phyloP scores from a whole-genome alignment of 331 rosid genomes.

The Erythrophleum ivorense region DNA sequence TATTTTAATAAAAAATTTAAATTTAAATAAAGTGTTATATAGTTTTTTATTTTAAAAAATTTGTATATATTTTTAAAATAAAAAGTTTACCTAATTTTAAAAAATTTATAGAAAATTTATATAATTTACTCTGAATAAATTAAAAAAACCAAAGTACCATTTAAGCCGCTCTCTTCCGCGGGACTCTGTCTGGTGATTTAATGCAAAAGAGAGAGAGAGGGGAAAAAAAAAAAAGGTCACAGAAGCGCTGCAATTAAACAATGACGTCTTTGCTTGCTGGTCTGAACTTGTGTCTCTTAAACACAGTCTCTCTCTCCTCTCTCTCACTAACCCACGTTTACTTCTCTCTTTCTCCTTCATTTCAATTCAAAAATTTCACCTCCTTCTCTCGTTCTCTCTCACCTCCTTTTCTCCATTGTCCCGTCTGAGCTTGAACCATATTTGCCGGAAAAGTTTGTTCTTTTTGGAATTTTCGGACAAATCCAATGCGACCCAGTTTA shows the following conservation, averaged over 20 bases:
- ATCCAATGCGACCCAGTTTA: slow-evolving; percentile 36
- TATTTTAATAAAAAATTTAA: too few species aligned
- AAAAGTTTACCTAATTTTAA: too few species aligned
- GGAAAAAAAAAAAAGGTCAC: too few species aligned
- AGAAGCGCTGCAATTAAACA: neutral
- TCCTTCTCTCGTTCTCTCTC: neutral
- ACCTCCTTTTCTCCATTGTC: neutral
- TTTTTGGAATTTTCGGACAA: slow-evolving; percentile 32
- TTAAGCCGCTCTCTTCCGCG: too few species aligned
- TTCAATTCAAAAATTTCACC: slow-evolving; percentile 11
- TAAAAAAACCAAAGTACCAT: too few species aligned
- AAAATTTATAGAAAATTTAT: too few species aligned
- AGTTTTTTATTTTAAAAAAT: too few species aligned
- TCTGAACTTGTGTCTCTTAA: neutral
- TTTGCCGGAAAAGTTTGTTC: neutral
- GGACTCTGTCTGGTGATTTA: too few species aligned
- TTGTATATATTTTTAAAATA: too few species aligned
- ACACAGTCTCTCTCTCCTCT: neutral
- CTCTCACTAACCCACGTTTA: neutral
- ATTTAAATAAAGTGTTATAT: too few species aligned
- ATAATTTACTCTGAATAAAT: too few species aligned
- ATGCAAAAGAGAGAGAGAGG: too few species aligned
- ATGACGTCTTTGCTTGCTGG: neutral
- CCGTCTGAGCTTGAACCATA: neutral
- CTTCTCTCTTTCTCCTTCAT: neutral